Conservation (phyloP, 768 basidiomycete genomes). For the Pisolithus microcarpus region DNA sequence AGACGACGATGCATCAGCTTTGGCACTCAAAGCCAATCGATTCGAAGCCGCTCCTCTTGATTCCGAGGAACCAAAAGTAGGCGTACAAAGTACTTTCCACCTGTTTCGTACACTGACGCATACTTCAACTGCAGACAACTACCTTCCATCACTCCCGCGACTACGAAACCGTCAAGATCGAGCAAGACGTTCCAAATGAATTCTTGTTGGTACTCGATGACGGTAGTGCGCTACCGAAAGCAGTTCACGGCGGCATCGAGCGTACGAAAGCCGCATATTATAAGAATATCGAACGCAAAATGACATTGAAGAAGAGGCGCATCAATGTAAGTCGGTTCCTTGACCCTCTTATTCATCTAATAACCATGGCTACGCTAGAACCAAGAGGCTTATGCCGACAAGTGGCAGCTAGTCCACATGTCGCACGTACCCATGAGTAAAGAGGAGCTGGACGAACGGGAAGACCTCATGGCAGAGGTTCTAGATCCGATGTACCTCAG, state of each 20-base stretch:
- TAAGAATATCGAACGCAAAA: constrained; percentile 84
- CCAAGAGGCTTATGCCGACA: constrained; percentile 68
- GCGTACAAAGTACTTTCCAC: constrained; percentile 4
- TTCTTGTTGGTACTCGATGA: constrained; percentile 71
- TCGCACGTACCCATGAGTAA: constrained; percentile 62
- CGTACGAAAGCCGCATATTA: constrained; percentile 72
- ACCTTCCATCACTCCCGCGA: constrained; percentile 74
- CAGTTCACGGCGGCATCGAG: constrained; percentile 31
- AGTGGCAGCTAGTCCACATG: constrained; percentile 76
- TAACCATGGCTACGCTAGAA: constrained; percentile 31
- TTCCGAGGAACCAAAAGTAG: constrained; percentile 49
- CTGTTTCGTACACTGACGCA: background rate
- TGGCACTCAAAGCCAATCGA: constrained; percentile 57
- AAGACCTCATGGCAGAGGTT: constrained; percentile 72
- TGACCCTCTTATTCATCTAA: background rate
- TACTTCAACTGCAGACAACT: constrained; percentile 42
- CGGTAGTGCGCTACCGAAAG: constrained; percentile 34
- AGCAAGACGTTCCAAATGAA: constrained; percentile 81
- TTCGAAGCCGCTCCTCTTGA: constrained; percentile 36
- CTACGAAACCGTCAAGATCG: constrained; percentile 82
- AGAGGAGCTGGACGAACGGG: constrained; percentile 73
- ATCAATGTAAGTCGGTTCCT: constrained; percentile 50
- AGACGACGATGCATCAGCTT: constrained; percentile 62
- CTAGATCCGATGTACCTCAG: constrained; percentile 56
- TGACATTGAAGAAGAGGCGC: constrained; percentile 79